Evolutionary conservation across 768 basidiomycete genomes (phyloP), one percentile per base, ranked within the genome.

Genomic region (Lyophyllum atratum): DNA sequence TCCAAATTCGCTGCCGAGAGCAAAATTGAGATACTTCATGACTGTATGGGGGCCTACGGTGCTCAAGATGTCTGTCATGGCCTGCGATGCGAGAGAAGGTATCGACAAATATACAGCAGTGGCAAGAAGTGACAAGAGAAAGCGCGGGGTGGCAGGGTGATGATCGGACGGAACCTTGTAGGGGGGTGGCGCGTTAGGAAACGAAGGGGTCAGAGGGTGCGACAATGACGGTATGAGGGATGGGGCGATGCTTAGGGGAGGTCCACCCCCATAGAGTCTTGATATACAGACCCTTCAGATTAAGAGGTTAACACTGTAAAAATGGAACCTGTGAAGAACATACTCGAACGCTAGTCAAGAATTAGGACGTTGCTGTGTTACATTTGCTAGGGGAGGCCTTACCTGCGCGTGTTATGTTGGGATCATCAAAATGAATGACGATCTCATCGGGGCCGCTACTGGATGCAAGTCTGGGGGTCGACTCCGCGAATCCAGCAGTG

Each of bases 331-430:
- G 50, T 34, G 21, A 48, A 21, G 50, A 52, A 82, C 93, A 71
- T 74, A 94, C 93, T 95, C 93, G 69, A 97, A 96, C 12, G 94
- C 93, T 90, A 65, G 37, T 37, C n/a, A 53, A 49, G 43, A 55
- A 56, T 51, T 58, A 49, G 59, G 25, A 40, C 11, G 44, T 56
- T 54, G 46, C 65, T 65, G 48, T 26, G 37, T 52, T 47, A 24
- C 24, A 56, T 17, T 49, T 48, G 49, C 29, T 46, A 58, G 19
- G 40, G 19, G 15, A 40, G 76, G 85, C n/a, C 39, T 64, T 40
- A 92, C 91, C 91, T 69, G 92, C 83, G 62, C 93, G 80, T 8
- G 93, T 93, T 67, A 96, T 95, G 66, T 95, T 96, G 15, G 76
- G 82, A 67, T 95, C 94, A 66, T 93, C 87, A 60, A 95, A 89